Evolutionary conservation across 2,329 filamentous ascomycete genomes (phyloP).

Genomic region (Alternaria alternata): DNA sequence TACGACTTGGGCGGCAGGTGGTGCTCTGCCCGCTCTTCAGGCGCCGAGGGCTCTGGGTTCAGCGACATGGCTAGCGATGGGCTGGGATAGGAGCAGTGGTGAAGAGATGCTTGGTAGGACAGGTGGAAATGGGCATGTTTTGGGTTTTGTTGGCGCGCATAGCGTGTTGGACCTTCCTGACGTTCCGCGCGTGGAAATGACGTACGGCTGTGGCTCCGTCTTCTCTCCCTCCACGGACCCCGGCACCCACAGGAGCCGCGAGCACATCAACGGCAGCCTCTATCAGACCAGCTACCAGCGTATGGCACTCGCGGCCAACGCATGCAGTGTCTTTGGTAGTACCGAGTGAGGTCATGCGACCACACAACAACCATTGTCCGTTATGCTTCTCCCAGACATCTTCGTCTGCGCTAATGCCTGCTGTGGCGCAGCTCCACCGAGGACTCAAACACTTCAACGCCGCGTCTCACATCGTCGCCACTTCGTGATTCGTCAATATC

Average conservation of each 20-base stretch:
- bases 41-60: constrained; percentile 53
- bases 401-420: constrained; percentile 5
- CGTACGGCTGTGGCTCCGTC: constrained; percentile 10
- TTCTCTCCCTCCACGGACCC: no score
- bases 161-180: constrained; percentile 31
- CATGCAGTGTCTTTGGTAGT: not conserved
- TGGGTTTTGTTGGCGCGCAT: constrained; percentile 32
- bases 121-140: constrained; percentile 11
- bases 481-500: constrained; percentile 33
- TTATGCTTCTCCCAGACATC: not conserved
- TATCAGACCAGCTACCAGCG: not conserved
- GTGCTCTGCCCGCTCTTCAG: constrained; percentile 50
- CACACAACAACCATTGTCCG: not conserved
- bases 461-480: constrained; percentile 21
- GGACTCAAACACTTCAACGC: constrained; percentile 14
- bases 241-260: not conserved
- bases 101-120: constrained; percentile 8
- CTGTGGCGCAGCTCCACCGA: constrained; percentile 22
- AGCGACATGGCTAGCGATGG: constrained; percentile 48
- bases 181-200: constrained; percentile 30
- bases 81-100: constrained; percentile 4
- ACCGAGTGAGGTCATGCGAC: not conserved
- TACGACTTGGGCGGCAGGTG: constrained; percentile 55
- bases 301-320: not conserved
- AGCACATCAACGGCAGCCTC: no score